Conservation (phyloP, 108 stramenopile genomes). For the Pseudonitzschia multiseries region DNA sequence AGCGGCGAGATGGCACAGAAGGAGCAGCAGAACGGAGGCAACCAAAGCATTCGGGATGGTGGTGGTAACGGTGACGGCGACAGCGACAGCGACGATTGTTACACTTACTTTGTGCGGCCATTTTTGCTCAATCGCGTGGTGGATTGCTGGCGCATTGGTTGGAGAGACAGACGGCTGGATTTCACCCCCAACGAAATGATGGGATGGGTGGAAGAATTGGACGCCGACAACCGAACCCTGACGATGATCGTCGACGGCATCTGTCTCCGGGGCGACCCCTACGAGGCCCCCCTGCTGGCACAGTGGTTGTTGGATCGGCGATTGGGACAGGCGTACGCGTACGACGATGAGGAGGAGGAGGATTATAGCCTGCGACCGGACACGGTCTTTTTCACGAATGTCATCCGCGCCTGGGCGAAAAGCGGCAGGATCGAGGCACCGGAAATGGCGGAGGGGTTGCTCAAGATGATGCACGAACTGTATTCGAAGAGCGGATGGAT, state of each 20-base stretch:
- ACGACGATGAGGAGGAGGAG: conserved; percentile 16
- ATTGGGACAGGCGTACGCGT: conserved; percentile 21
- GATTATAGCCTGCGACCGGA: conserved; percentile 40
- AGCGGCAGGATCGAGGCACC: conserved; percentile 48
- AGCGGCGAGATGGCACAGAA: background rate
- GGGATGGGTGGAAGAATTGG: conserved; percentile 2
- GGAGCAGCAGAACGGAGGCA: background rate
- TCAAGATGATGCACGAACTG: conserved; percentile 51
- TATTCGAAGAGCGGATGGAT: conserved; percentile 32
- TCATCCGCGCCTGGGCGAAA: conserved; percentile 70
- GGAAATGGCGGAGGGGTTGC: conserved; percentile 48
- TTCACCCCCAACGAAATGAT: conserved; percentile 26
- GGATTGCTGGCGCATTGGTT: conserved; percentile 41
- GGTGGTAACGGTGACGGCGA: too few species aligned
- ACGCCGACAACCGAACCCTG: conserved; percentile 25
- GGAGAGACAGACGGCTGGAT: conserved; percentile 18
- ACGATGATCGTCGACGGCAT: conserved; percentile 41
- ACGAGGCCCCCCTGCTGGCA: conserved; percentile 35
- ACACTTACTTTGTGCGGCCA: conserved; percentile 22
- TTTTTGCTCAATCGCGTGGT: conserved; percentile 33
- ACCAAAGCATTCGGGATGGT: background rate
- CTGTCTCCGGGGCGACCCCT: conserved; percentile 24
- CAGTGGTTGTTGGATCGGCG: conserved; percentile 42
- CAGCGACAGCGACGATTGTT: background rate
- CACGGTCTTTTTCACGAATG: conserved; percentile 54